Base-by-base conservation (phyloP, 164 flowering plant genomes). In the Akebia trifoliata region DNA sequence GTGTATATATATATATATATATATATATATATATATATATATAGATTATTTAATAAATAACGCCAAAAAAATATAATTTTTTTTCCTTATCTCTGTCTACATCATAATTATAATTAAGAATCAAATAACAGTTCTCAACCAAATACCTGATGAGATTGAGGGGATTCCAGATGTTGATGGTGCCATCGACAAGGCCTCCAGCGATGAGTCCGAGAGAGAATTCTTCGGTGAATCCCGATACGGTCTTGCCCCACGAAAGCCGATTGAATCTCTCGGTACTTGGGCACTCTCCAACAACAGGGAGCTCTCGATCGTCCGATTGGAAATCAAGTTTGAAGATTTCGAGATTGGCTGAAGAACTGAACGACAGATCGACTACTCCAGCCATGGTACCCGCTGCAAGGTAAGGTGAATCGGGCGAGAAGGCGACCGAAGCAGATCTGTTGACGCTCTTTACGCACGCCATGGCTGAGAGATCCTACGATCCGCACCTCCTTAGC, bases 301-400 rank as follows among this genome's bases (percentile, higher is more conserved):
- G 80, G 7, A 93, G 69, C 22, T 90, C 90, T 15, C 62, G 78
- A 75, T 84, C 97, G 25, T 83, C 90, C 4, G 95, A 86, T 52
- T 74, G 79, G 67, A 93, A 93, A 75, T 93, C 95, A 37, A 93
- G 76, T 69, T 84, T 79, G 73, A 84, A 93, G 62, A 93, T 86
- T 65, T 93, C 99, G 36, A 93, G 76, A 62, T 68, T 76, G 0
- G 99, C 94, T 2, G 97, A 78, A 1, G 97, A 84, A 72, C 97
- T 87, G 62, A 93, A 90, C 0, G 94, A 80, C 71, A 81, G 76
- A 81, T 90, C 98, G 48, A 93, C 92, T 8, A 92, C 97, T 6
- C 96, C 97, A 1, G 97, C 99, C 91, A 86, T 87, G 21, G 99
- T 87, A 42, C 99, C 99, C 3, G 97, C 86, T 20, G 97, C 99